phyloP scores from a whole-genome alignment of 2,329 filamentous ascomycete genomes.

The Ophiostoma ulmi region DNA sequence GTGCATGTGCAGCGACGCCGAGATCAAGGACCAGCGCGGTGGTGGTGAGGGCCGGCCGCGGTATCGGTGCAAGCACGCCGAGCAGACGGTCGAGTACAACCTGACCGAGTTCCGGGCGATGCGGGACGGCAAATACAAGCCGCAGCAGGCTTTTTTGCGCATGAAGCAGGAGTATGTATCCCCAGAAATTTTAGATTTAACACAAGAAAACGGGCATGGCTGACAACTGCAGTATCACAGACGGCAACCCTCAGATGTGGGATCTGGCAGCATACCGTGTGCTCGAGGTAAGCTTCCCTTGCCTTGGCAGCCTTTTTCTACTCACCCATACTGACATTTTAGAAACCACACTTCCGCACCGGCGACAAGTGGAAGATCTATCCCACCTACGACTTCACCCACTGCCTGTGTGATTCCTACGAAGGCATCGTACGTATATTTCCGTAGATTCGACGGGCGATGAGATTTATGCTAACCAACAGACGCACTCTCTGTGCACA shows the following conservation, averaged over 20 bases:
- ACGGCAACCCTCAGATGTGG: constrained; percentile 56
- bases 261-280: constrained; percentile 89
- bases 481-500: constrained; percentile 60
- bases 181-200: neutral
- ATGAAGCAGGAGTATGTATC: constrained; percentile 67
- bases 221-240: constrained; percentile 22
- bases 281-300: constrained; percentile 38
- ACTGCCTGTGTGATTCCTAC: constrained; percentile 87
- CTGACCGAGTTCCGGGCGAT: constrained; percentile 81
- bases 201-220: neutral
- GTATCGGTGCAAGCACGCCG: constrained; percentile 75
- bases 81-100: constrained; percentile 66
- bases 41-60: constrained; percentile 64
- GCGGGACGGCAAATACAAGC: constrained; percentile 85
- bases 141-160: constrained; percentile 75
- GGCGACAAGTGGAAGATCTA: constrained; percentile 87
- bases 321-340: neutral
- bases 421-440: constrained; percentile 58
- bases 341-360: constrained; percentile 67
- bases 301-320: neutral
- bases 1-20: constrained; percentile 76
- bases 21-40: constrained; percentile 83
- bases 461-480: neutral
- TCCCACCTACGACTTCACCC: constrained; percentile 89
- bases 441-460: no score